Base-by-base conservation (phyloP, 176 grass and related monocot species). In the Cenchrus americanus region DNA sequence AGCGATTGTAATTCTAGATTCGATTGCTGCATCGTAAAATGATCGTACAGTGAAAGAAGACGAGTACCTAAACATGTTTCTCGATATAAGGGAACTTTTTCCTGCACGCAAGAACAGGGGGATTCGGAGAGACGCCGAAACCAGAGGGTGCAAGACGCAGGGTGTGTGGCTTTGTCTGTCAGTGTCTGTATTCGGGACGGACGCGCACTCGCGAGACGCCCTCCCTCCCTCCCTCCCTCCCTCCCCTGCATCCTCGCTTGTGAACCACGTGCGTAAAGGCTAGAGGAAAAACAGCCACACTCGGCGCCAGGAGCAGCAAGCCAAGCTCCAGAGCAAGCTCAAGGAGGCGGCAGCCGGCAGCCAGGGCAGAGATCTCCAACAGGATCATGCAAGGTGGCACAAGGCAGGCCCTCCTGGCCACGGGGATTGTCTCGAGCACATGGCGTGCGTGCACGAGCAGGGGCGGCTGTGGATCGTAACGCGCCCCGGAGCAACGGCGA, bases 371-470 rank as follows among this genome's bases (percentile, higher is more conserved):
- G 60, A 74, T 80, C 48, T 24, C 54, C 18, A 76, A 51, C 43
- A 82, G 58, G 53, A 23, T 65, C 59, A 80, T 32, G 59, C 84
- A 66, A 57, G 68, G 58, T 80, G 76, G 77, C 24, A 47, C 73
- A 42, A n/a, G 47, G 46, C 7, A 27, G 15, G 76, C 67, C 67
- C 84, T 80, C 13, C 7, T 6, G 8, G 27, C 1, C 40, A 49
- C 10, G 53, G 78, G 40, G 79, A 82, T 82, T 62, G 30, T 82
- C 71, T 82, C 86, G 30, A 87, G 86, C 80, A 88, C 58, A 71
- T 83, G 30, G 73, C 34, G 46, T 76, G 73, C 34, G 46, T 76
- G 85, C 71, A 23, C 41, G 19, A 52, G 21, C n/a, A 55, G 1
- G 1, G 8, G 48, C 69, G 21, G 61, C 40, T 12, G 23, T 73